Conservation (phyloP, 805 yeast genomes). For the Lipomyces yamanashiensis region DNA sequence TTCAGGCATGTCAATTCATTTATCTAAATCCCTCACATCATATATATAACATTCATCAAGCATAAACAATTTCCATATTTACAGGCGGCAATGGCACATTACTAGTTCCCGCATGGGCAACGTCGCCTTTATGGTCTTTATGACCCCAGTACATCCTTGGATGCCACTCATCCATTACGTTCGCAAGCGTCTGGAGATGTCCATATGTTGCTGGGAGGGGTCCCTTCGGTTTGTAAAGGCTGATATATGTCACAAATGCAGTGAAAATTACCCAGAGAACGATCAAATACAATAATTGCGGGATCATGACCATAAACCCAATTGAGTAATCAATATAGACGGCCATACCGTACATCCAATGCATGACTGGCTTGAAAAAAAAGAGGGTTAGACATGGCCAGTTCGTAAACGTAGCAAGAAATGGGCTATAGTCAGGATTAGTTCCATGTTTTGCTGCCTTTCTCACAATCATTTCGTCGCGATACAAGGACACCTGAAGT, state of each 20-base stretch:
- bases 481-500: background rate
- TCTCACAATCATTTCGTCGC: conserved; percentile 6
- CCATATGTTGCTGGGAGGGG: conserved; percentile 6
- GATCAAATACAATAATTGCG: conserved; percentile 3
- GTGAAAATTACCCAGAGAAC: background rate
- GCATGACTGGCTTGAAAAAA: conserved; percentile 1
- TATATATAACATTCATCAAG: too few species aligned
- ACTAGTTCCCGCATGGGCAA: background rate
- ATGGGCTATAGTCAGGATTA: background rate
- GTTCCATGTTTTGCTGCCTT: background rate
- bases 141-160: conserved; percentile 12
- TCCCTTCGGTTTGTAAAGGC: background rate
- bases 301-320: background rate
- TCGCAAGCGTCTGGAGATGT: conserved; percentile 9
- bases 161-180: conserved; percentile 5
- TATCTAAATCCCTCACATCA: too few species aligned
- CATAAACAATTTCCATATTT: too few species aligned
- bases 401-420: background rate
- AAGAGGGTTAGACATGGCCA: background rate
- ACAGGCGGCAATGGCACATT: background rate
- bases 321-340: background rate
- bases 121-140: background rate
- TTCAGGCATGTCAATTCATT: too few species aligned
- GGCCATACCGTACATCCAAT: conserved; percentile 15
- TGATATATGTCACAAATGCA: background rate